phyloP scores from a whole-genome alignment of 495 filamentous ascomycete species.

The Tuber microsphaerosporum region DNA sequence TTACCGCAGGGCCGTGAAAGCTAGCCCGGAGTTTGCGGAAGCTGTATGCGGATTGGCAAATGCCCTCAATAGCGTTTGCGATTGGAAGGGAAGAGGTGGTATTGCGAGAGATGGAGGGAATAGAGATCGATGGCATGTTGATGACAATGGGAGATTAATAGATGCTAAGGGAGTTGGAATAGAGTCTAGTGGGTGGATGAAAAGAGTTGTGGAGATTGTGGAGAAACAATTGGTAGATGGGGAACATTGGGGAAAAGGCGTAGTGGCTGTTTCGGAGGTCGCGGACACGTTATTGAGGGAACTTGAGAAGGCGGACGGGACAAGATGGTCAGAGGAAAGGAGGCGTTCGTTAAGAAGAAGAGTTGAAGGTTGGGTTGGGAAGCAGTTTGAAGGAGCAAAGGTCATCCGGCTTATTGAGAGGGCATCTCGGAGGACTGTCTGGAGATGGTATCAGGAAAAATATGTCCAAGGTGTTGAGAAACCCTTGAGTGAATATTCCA shows the following conservation, averaged over 20 bases:
- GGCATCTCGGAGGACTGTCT: conserved; percentile 64
- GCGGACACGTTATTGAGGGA: conserved; percentile 47
- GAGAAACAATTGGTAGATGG: conserved; percentile 84
- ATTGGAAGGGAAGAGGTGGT: conserved; percentile 86
- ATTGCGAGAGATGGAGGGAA: conserved; percentile 62
- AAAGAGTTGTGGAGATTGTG: conserved; percentile 90
- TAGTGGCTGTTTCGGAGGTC: conserved; percentile 52
- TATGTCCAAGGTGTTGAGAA: conserved; percentile 58
- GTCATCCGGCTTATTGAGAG: conserved; percentile 82
- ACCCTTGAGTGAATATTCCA: conserved; percentile 55
- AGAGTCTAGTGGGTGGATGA: conserved; percentile 73
- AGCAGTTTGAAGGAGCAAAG: conserved; percentile 81
- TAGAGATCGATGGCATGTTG: conserved; percentile 90
- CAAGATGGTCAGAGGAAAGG: conserved; percentile 42
- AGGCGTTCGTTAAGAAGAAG: conserved; percentile 44
- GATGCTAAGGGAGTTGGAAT: conserved; percentile 59
- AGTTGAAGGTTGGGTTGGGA: conserved; percentile 64
- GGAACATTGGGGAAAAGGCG: conserved; percentile 74
- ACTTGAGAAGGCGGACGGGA: conserved; percentile 45
- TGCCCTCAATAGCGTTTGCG: conserved; percentile 92
- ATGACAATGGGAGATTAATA: conserved; percentile 72
- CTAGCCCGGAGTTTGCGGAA: conserved; percentile 94
- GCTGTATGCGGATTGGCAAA: conserved; percentile 95
- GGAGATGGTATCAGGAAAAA: conserved; percentile 83
- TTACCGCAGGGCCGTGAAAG: conserved; percentile 80